Base-by-base conservation (phyloP, 805 yeast species). In the Kuraishia ogatae region DNA sequence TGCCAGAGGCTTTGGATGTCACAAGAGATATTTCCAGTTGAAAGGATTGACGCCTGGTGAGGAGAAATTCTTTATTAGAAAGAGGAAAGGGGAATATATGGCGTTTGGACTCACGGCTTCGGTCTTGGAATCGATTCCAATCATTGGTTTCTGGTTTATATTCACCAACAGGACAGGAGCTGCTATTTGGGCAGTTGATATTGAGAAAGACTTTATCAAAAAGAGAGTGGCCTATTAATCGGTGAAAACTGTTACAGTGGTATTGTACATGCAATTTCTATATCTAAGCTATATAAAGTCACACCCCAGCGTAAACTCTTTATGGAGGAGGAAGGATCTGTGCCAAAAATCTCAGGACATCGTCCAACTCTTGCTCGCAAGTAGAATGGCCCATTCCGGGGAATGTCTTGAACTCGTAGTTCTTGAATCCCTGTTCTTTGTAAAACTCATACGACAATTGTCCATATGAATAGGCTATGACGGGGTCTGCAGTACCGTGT, bases 401-500 rank as follows among this genome's bases (percentile, higher is more conserved):
- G 65, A 89, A 93, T 13, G 71, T 68, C 50, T 82, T 73, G 65
- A 81, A 87, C 28, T 70, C 64, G 58, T 76, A 77, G 21, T 76
- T 64, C 13, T 66, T 67, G 60, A 77, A 71, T 0, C 86, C 89
- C 47, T 82, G 64, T 1, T 70, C 54, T 58, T 75, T 67, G 67
- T 80, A 80, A 43, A 78, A 74, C 5, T 79, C 77, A 15, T 67
- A 61, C 1, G 83, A 70, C 28, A 62, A 55, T 48, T 71, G 64
- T 2, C 81, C 84, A 23, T 59, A 67, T 7, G 67, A 59, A 48
- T 68, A 70, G 8, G 68, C 63, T 11, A 93, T 80, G 2, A 92
- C 73, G 0, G 86, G 87, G 66, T 93, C 98, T 2, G 65, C 69
- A 4, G 83, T 82, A 35, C 99, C 98, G 68, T 93, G 97, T 7